Evolutionary conservation across 257 asterid species (phyloP).

Genomic region (Craterostigma plantagineum): DNA sequence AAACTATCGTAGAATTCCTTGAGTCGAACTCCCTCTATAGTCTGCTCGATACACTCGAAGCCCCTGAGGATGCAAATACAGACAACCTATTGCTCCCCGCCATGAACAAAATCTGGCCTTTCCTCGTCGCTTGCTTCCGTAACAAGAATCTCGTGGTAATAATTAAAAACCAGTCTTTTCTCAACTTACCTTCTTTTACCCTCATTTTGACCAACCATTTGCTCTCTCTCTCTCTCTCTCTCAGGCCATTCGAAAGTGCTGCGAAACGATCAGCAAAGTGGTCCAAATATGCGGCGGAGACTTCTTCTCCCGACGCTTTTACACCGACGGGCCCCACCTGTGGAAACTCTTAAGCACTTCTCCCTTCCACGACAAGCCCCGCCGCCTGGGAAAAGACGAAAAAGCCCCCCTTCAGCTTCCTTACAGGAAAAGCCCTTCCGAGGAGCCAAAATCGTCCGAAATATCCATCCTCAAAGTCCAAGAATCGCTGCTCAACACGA

Average conservation of each 20-base stretch:
- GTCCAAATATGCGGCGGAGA: constrained; percentile 80
- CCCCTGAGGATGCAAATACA: constrained; percentile 51
- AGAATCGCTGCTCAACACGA: constrained; percentile 53
- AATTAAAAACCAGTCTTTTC: not conserved
- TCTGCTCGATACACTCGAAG: constrained; percentile 53
- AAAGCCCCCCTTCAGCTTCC: constrained; percentile 50
- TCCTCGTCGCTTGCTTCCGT: constrained; percentile 58
- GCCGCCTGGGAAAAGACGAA: constrained; percentile 20
- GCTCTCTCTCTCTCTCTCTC: constrained; percentile 5
- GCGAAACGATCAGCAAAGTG: constrained; percentile 27
- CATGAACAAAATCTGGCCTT: constrained; percentile 93
- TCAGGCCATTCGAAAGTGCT: constrained; percentile 68
- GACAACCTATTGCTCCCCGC: constrained; percentile 94
- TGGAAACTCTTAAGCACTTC: constrained; percentile 75
- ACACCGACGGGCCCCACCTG: constrained; percentile 53
- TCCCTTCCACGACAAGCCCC: constrained; percentile 53
- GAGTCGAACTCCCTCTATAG: constrained; percentile 26
- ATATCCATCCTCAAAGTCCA: constrained; percentile 61
- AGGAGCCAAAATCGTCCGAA: constrained; percentile 44
- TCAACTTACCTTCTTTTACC: not conserved
- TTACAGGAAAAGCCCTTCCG: constrained; percentile 31
- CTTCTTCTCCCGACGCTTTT: constrained; percentile 85
- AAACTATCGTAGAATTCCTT: constrained; percentile 33
- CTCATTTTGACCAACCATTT: no score
- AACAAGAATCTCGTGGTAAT: constrained; percentile 70